Base-by-base conservation (phyloP, 805 yeast species). In the Candida rishiriensis region DNA sequence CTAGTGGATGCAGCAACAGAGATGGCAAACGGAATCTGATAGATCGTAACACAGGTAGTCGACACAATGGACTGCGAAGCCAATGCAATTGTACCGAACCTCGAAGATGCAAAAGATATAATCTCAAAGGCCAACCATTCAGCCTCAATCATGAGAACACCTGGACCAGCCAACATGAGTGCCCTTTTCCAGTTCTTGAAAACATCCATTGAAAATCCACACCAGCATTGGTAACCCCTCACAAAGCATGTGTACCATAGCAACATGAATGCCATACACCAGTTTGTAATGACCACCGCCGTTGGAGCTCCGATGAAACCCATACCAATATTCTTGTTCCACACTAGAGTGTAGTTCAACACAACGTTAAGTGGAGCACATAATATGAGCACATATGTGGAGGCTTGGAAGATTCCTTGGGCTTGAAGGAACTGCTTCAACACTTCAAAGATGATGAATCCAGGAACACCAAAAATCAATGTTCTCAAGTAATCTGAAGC, bases 251-350 rank as follows among this genome's bases (percentile, higher is more conserved):
- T 68, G 36, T 69, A 65, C 15, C 65, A 47, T 4, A 67, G 52
- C 33, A 78, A 59, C 16, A 76, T 72, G 15, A 68, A 29, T 3
- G 78, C 76, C 83, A 78, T 77, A 13, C 73, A 49, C 78, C 81
- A 76, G 53, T 76, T 76, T 49, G 77, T 77, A 38, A 76, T 73
- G 10, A 76, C 74, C 14, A 77, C 80, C 2, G 82, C 76, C n/a
- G 76, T 59, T 6, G 83, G 83, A 2, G 82, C 81, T 6, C 83
- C 83, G 40, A 72, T 56, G 54, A 76, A 78, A 1, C 83, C 83
- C 46, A 78, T 45, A 1, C 82, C 81, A 29, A 73, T 48, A 5
- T 35, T 49, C 30, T 57, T 41, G 51, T 73, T 65, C 58, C 74
- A 64, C 10, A 78, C 83, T 18, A 78, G 65, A 4, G 64, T 43